Percentiles rank a stretch among this genome's conserved stretches.
These are phyloP conservation scores for Botrytis medusae DNA, from an alignment of 2,329 filamentous ascomycete genomes.

Conservation along the genomic window DNA sequence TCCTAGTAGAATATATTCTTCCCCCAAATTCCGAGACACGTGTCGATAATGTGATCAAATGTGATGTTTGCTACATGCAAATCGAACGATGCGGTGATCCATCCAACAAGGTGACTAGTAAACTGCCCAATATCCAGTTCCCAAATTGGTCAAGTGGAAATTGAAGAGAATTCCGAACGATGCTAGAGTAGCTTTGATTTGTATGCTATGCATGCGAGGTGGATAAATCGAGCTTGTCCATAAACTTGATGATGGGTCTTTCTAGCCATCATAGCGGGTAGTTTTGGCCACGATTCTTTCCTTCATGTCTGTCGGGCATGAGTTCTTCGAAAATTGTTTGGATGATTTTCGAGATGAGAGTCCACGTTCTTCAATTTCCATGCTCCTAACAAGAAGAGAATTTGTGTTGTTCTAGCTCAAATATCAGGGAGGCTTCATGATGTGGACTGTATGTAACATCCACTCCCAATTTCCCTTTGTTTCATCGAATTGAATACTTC, in stretches of 20 bases:
- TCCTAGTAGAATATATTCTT: not conserved
- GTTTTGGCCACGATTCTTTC: not conserved
- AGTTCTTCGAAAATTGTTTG: not conserved
- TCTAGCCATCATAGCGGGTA: not conserved
- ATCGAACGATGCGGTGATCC: not conserved
- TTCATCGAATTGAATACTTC: not conserved
- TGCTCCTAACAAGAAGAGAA: not conserved
- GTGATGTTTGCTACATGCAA: not conserved
- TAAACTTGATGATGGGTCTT: not conserved
- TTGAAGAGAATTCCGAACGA: not conserved
- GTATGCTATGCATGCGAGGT: not conserved
- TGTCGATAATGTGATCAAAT: not conserved
- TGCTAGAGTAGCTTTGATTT: not conserved
- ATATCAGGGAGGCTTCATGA: not conserved
- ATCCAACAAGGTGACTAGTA: not conserved
- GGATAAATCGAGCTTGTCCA: not conserved
- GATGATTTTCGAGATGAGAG: not conserved
- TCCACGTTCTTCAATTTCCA: not conserved
- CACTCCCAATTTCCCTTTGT: not conserved
- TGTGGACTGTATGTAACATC: not conserved
- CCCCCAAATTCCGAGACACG: constrained; percentile 7
- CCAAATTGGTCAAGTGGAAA: not conserved
- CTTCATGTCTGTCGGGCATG: too few species aligned
- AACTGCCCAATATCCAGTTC: not conserved
- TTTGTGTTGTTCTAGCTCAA: not conserved